Percentiles rank a stretch among this genome's conserved stretches.
Conservation (phyloP, 2,329 filamentous ascomycete genomes). For the Akanthomyces muscarius region DNA sequence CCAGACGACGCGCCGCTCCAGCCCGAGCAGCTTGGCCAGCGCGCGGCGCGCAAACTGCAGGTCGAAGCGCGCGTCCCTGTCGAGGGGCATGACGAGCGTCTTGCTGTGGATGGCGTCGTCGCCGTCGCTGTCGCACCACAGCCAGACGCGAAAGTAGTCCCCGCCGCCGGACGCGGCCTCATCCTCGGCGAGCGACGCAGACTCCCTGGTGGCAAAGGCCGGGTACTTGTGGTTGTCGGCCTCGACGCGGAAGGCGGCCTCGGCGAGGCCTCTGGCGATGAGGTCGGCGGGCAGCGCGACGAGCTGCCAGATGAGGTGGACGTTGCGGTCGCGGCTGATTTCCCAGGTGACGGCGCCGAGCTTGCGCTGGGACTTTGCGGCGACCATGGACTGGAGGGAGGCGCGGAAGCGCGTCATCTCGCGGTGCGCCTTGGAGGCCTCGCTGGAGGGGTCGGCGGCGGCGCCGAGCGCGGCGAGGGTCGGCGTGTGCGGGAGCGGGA, state of each 20-base stretch:
- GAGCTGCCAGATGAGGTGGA: constrained; percentile 94
- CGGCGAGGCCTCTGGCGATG: constrained; percentile 69
- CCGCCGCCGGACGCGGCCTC: constrained; percentile 37
- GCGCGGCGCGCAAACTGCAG: constrained; percentile 86
- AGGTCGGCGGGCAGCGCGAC: constrained; percentile 68
- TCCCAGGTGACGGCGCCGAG: constrained; percentile 90
- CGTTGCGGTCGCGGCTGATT: constrained; percentile 73
- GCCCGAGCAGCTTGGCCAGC: constrained; percentile 76
- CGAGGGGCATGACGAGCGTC: constrained; percentile 70
- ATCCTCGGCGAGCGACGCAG: constrained; percentile 45
- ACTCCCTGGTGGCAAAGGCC: constrained; percentile 44
- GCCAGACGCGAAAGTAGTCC: constrained; percentile 79
- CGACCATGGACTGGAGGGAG: constrained; percentile 75
- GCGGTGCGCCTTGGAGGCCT: constrained; percentile 57
- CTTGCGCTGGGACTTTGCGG: constrained; percentile 47
- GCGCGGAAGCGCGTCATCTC: constrained; percentile 84
- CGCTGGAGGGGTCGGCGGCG: constrained; percentile 33
- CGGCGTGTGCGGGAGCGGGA: constrained; percentile 77
- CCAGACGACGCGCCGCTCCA: constrained; percentile 81
- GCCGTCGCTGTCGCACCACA: constrained; percentile 60
- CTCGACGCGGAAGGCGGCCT: constrained; percentile 84
- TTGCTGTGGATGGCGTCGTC: constrained; percentile 54
- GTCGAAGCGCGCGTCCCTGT: constrained; percentile 72
- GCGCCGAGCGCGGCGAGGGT: constrained; percentile 66
- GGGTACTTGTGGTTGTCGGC: constrained; percentile 68